A percentile compares a stretch with the other conserved stretches of the same genome.
Evolutionary conservation across 2,329 filamentous ascomycete species (phyloP).

Genomic region (Hypoxylon rubiginosum): DNA sequence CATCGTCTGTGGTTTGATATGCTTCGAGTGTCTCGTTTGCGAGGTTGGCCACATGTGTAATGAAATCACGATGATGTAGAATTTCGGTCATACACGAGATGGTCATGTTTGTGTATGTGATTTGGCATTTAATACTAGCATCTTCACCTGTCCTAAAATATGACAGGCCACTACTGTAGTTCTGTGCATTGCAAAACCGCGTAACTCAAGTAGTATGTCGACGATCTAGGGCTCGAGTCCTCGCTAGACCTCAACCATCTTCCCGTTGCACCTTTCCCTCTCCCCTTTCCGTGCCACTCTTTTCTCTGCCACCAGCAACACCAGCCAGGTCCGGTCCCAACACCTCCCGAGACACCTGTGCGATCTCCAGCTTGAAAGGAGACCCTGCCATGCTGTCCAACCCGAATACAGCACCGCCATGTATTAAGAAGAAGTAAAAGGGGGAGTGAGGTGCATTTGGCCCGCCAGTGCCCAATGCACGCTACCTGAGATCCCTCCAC

Average conservation of each 20-base stretch:
- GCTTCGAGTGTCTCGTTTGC: no score
- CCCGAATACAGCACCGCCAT: slow-evolving; percentile 7
- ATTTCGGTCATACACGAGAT: background rate
- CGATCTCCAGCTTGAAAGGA: background rate
- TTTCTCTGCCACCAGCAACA: slow-evolving; percentile 5
- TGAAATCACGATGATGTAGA: slow-evolving; percentile 1
- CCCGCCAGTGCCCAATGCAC: slow-evolving; percentile 18
- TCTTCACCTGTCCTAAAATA: no score
- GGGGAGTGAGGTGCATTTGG: slow-evolving; percentile 3
- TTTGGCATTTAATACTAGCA: slow-evolving; percentile 32
- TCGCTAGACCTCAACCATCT: slow-evolving; percentile 25
- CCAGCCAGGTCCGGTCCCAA: slow-evolving; percentile 2
- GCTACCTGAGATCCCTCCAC: background rate
- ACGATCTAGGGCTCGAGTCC: slow-evolving; percentile 24
- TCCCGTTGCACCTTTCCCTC: slow-evolving; percentile 1
- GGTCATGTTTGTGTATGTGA: slow-evolving; percentile 2
- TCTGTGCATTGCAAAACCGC: slow-evolving; percentile 4
- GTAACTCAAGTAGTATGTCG: slow-evolving; percentile 23
- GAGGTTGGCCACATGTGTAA: background rate
- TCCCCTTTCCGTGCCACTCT: background rate
- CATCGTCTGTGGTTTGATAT: background rate
- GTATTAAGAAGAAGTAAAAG: slow-evolving; percentile 14
- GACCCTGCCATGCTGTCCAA: background rate
- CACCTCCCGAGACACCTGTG: slow-evolving; percentile 3
- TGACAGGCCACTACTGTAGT: slow-evolving; percentile 24